Base-by-base conservation (phyloP, 371 early-diverging fungal genomes). In the Mortierella sp. region DNA sequence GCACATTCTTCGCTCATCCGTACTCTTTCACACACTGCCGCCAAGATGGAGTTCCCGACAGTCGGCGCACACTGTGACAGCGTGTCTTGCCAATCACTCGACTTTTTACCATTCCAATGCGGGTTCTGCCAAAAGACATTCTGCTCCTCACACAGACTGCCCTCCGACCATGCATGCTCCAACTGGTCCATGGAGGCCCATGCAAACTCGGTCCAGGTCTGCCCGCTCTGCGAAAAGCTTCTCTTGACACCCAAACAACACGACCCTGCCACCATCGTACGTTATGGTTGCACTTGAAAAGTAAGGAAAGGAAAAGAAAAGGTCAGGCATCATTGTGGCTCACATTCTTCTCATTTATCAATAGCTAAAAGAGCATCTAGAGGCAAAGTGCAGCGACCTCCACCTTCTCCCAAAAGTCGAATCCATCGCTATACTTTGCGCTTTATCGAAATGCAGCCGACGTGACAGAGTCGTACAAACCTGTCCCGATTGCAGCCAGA, bases 381-480 rank as follows among this genome's bases (percentile, higher is more conserved):
- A 74, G 9, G 70, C 77, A 28, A 44, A n/a, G 28, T 86, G 86
- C 69, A 77, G 57, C 4, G 34, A 40, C 67, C 67, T 53, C 37
- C 81, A 86, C 72, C 72, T 81, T 21, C 77, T 86, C 0, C 82
- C 86, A 37, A 50, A 74, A 14, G 81, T 81, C 9, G 72, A 79
- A 16, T 81, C 82, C 2, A 79, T 77, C 57, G 77, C 82, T 9
- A 72, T 86, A 16, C 72, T 51, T 9, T 86, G 86, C 46, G 77
- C 74, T 6, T 69, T 44, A 6, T 9, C 46, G 2, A 51, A 55
- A 16, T 81, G 86, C 51, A 46, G 34, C 13, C 74, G 79, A 14
- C 79, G 74, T 28, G 82, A 82, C 37, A 82, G 82, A 3, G 86
- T 86, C 31, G 82, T 79, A 1, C 74, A 73, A 19, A 91, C 93